Conservation (phyloP, 2,329 filamentous ascomycete species). For the Trematosphaeria pertusa region DNA sequence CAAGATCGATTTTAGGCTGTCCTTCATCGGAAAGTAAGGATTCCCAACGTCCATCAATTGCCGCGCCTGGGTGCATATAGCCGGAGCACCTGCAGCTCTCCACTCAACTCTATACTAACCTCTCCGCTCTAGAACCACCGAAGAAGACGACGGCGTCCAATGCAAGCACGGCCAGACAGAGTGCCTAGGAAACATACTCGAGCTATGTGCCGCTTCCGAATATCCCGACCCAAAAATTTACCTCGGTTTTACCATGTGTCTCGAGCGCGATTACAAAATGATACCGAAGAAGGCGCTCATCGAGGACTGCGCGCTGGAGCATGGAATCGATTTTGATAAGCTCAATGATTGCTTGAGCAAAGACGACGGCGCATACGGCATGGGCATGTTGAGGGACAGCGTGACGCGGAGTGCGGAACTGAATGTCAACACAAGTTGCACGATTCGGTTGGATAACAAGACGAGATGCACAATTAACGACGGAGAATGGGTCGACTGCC, state of each 20-base stretch:
- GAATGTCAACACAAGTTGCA: slow-evolving; percentile 57
- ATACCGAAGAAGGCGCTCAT: slow-evolving; percentile 83
- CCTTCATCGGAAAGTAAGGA: slow-evolving; percentile 81
- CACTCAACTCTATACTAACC: neutral
- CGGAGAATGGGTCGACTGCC: slow-evolving; percentile 81
- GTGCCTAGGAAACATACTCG: slow-evolving; percentile 92
- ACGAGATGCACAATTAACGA: slow-evolving; percentile 84
- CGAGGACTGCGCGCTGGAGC: slow-evolving; percentile 87
- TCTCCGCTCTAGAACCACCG: slow-evolving; percentile 58
- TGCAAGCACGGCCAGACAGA: slow-evolving; percentile 91
- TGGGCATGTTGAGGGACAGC: slow-evolving; percentile 72
- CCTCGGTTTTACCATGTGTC: slow-evolving; percentile 92
- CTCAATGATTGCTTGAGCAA: slow-evolving; percentile 83
- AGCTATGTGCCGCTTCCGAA: slow-evolving; percentile 84
- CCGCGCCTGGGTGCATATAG: slow-evolving; percentile 13
- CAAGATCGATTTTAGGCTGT: slow-evolving; percentile 90
- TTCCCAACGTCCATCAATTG: neutral
- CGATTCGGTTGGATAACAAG: slow-evolving; percentile 72
- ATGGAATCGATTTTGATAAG: slow-evolving; percentile 81
- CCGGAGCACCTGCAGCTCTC: neutral
- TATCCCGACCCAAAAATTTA: slow-evolving; percentile 87
- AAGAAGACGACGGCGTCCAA: slow-evolving; percentile 79
- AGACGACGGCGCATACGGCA: slow-evolving; percentile 75
- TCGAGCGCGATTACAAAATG: slow-evolving; percentile 74
- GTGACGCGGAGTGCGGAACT: slow-evolving; percentile 65